phyloP scores from a whole-genome alignment of 1,139 yeast species.

The Meyerozyma smithsonii region DNA sequence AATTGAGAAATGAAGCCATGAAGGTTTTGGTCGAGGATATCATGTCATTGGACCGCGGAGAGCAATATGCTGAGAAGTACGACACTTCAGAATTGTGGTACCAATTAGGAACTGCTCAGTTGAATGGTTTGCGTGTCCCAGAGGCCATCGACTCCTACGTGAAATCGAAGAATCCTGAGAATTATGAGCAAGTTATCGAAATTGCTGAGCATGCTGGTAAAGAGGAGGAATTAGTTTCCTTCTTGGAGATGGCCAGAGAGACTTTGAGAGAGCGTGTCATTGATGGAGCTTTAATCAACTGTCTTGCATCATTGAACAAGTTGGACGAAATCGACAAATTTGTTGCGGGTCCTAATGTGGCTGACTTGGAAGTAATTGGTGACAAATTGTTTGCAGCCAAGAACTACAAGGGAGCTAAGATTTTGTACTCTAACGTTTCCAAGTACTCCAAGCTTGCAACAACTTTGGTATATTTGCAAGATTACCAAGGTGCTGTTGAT shows the following conservation, averaged over 20 bases:
- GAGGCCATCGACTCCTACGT: slow-evolving; percentile 90
- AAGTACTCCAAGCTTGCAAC: slow-evolving; percentile 95
- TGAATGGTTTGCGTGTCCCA: slow-evolving; percentile 86
- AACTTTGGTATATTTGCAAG: slow-evolving; percentile 84
- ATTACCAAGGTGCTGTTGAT: slow-evolving; percentile 95
- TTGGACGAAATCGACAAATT: slow-evolving; percentile 79
- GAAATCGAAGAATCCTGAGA: slow-evolving; percentile 86
- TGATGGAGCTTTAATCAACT: slow-evolving; percentile 86
- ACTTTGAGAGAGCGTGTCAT: slow-evolving; percentile 85
- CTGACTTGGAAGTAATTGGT: slow-evolving; percentile 88
- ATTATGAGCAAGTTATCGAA: slow-evolving; percentile 89
- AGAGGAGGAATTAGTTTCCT: slow-evolving; percentile 86
- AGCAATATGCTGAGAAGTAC: slow-evolving; percentile 84
- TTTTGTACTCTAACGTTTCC: slow-evolving; percentile 79
- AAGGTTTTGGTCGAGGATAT: slow-evolving; percentile 88
- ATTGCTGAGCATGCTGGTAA: slow-evolving; percentile 95
- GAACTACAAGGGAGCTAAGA: slow-evolving; percentile 90
- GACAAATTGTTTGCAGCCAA: slow-evolving; percentile 79
- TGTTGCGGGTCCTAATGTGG: slow-evolving; percentile 84
- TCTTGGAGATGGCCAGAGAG: slow-evolving; percentile 90
- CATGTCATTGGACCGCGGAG: slow-evolving; percentile 93
- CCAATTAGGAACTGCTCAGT: slow-evolving; percentile 93
- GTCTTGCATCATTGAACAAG: slow-evolving; percentile 77
- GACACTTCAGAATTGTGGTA: slow-evolving; percentile 89
- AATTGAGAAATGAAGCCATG: slow-evolving; percentile 74